These are phyloP conservation scores for Fusarium hostae DNA, from an alignment of 2,329 filamentous ascomycete genomes.

Conservation along the genomic window DNA sequence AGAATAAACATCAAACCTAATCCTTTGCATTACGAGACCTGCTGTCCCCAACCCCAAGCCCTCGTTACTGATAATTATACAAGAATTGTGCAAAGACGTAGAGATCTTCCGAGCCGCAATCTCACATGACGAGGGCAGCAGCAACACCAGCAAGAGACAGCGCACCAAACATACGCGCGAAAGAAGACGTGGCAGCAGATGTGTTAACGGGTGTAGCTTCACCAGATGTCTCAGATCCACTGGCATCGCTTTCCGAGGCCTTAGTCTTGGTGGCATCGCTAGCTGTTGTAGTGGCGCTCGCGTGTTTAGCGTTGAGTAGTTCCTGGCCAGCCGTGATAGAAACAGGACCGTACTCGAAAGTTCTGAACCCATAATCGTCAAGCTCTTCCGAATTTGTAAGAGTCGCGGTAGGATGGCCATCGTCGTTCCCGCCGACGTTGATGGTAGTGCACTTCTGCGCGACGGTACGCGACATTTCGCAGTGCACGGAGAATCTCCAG, in stretches of 20 bases:
- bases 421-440: conserved; percentile 13
- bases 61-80: not conserved
- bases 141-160: conserved; percentile 4
- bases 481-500: conserved; percentile 15
- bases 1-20: not conserved
- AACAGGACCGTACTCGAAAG: not conserved
- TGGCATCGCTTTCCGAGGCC: not conserved
- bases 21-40: not conserved
- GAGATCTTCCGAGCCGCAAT: not conserved
- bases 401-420: conserved; percentile 1
- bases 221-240: not conserved
- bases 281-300: not conserved
- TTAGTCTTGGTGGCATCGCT: not conserved
- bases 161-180: conserved; percentile 3
- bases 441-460: conserved; percentile 1
- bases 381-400: not conserved
- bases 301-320: conserved; percentile 15
- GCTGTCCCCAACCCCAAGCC: not conserved
- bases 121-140: not conserved
- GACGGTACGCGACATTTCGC: conserved; percentile 11
- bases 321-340: conserved; percentile 13
- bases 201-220: not conserved
- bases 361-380: not conserved
- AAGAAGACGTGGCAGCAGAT: not conserved
- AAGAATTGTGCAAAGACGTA: not conserved